Base-by-base conservation (phyloP, 2,329 filamentous ascomycete genomes). In the Hansfordia pulvinata region DNA sequence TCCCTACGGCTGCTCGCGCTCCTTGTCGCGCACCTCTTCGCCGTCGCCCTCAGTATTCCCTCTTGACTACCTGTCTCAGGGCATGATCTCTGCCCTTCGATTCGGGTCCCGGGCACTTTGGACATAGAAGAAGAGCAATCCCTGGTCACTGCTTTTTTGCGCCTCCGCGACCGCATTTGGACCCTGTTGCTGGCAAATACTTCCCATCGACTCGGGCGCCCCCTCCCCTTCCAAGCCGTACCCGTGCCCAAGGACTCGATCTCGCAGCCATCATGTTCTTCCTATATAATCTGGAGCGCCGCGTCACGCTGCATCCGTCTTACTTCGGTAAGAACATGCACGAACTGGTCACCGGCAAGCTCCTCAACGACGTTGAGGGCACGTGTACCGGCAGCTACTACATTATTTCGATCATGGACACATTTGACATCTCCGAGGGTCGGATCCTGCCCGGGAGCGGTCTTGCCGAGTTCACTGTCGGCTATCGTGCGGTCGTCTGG, bases 331-430 rank as follows among this genome's bases (percentile, higher is more conserved):
- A 83, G 36, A 84, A 90, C 49, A 92, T 94, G 64, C 78, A 88
- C 43, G 80, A 92, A 41, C 76, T 93, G 43, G 81, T 98, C 20
- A 88, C 81, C 27, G 78, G 80, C 41, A 85, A 88, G 54, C 73
- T 98, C 16, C 69, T 93, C 37, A 78, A 82, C 47, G 88, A 96
- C 49, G 84, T 94, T 35, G 90, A 98, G 58, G 90, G 90, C 14
- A 88, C 82, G 21, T 94, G 86, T 54, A 90, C 85, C 3, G 90
- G 90, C 31, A 84, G 83, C 50, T 94, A 93, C 63, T 96, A 90
- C 55, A 92, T 98, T 48, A 90, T 98, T 43, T 90, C 85, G 47
- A 92, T 98, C 45, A 88, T 98, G 73, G 86, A 94, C 53, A 82
- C 86, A 25, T 86, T 92, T 44, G 82, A 94, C 41, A 88, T 96